Evolutionary conservation across 345 rosid species (phyloP).

Genomic region (Turnera subulata): DNA sequence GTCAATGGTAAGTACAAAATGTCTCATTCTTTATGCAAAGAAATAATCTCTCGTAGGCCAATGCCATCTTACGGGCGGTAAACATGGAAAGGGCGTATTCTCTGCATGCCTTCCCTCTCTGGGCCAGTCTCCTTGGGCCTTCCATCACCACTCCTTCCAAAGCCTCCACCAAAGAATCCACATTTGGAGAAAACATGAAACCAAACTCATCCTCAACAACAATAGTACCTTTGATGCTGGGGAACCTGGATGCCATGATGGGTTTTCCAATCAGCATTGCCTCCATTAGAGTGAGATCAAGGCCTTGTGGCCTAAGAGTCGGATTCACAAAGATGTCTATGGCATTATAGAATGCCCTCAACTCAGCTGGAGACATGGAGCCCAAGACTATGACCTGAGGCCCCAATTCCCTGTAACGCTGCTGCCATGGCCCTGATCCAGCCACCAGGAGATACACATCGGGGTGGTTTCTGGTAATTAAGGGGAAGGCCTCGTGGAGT

Average conservation of each 20-base stretch:
- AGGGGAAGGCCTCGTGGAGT: conserved; percentile 57
- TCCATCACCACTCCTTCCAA: conserved; percentile 53
- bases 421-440: conserved; percentile 89
- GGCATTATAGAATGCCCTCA: conserved; percentile 66
- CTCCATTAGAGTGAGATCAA: conserved; percentile 86
- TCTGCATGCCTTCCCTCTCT: conserved; percentile 65
- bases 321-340: conserved; percentile 85
- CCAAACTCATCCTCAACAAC: conserved; percentile 85
- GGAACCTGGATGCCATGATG: conserved; percentile 80
- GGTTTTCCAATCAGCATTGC: conserved; percentile 95
- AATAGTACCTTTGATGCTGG: conserved; percentile 79
- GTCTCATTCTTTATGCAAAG: conserved; percentile 72
- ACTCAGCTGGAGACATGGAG: conserved; percentile 52
- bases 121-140: conserved; percentile 58
- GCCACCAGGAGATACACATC: conserved; percentile 63
- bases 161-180: conserved; percentile 56
- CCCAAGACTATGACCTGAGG: conserved; percentile 57
- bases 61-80: conserved; percentile 79
- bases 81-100: conserved; percentile 78
- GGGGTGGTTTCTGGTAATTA: conserved; percentile 33
- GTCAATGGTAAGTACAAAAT: conserved; percentile 55
- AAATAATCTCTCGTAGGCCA: conserved; percentile 84
- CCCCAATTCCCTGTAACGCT: conserved; percentile 66
- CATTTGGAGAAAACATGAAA: conserved; percentile 82
- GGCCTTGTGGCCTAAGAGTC: conserved; percentile 88